A percentile compares a stretch with the other conserved stretches of the same genome.
phyloP scores from a whole-genome alignment of 2,329 filamentous ascomycete genomes.

The Exutisphaerella laricina region DNA sequence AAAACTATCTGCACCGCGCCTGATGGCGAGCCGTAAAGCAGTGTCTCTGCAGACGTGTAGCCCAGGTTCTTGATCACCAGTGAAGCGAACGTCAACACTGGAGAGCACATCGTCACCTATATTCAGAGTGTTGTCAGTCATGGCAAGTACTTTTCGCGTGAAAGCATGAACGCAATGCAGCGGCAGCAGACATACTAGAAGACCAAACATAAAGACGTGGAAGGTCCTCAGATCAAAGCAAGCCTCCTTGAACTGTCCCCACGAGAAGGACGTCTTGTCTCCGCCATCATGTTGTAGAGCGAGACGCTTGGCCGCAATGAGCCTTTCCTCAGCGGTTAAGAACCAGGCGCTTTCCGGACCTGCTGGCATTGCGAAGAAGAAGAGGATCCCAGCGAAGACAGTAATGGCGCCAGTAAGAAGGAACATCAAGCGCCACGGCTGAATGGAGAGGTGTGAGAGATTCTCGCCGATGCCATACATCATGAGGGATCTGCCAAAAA shows the following conservation, averaged over 20 bases:
- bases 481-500: no score
- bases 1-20: slow-evolving; percentile 45
- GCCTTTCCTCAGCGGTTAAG: slow-evolving; percentile 40
- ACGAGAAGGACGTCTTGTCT: slow-evolving; percentile 43
- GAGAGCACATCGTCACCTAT: slow-evolving; percentile 45
- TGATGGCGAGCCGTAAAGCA: slow-evolving; percentile 46
- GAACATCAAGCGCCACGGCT: slow-evolving; percentile 47
- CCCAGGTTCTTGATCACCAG: slow-evolving; percentile 47
- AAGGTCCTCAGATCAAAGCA: slow-evolving; percentile 42
- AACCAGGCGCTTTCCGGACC: slow-evolving; percentile 48
- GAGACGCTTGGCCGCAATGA: slow-evolving; percentile 38
- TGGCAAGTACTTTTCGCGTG: no score
- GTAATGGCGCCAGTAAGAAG: slow-evolving; percentile 49
- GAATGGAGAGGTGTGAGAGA: slow-evolving; percentile 31
- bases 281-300: slow-evolving; percentile 37
- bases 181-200: no score
- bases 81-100: slow-evolving; percentile 46
- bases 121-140: no score
- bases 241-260: slow-evolving; percentile 42
- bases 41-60: slow-evolving; percentile 42
- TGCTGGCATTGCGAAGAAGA: slow-evolving; percentile 45
- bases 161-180: no score
- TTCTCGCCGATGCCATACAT: slow-evolving; percentile 50
- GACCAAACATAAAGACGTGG: slow-evolving; percentile 43
- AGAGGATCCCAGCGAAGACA: slow-evolving; percentile 38